Evolutionary conservation across 2,329 filamentous ascomycete species (phyloP).

Genomic region (Sclerotinia spermophila): DNA sequence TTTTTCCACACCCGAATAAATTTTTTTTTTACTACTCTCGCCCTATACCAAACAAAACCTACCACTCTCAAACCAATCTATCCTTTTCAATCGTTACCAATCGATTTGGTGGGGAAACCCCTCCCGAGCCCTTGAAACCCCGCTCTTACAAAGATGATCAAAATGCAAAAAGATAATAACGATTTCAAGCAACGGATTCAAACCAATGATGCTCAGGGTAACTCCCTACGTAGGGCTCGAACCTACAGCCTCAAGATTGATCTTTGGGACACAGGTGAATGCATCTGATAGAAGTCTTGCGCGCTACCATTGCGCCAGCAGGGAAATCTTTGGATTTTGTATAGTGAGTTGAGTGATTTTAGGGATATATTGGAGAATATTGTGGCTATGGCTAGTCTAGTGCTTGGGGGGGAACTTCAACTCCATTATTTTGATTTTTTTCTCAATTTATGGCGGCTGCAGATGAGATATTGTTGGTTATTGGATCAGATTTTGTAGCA

Average conservation of each 20-base stretch:
- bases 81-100: not conserved
- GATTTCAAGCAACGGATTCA: not conserved
- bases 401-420: too few relatives aligned
- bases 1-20: not conserved
- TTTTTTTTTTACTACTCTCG: not conserved
- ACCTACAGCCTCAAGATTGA: constrained; percentile 4
- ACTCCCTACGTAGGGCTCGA: constrained; percentile 6
- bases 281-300: constrained; percentile 7
- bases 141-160: not conserved
- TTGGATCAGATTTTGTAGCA: too few relatives aligned
- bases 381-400: too few relatives aligned
- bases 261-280: not conserved
- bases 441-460: too few relatives aligned
- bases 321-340: not conserved
- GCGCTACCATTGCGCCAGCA: constrained; percentile 16
- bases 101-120: not conserved
- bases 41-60: not conserved
- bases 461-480: too few relatives aligned
- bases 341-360: rapidly evolving
- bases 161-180: not conserved
- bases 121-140: not conserved
- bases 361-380: rapidly evolving
- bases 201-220: constrained; percentile 12
- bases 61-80: too few relatives aligned
- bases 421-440: too few relatives aligned